phyloP scores from a whole-genome alignment of 176 grass and related monocot genomes.

The Tillandsia fasciculata region DNA sequence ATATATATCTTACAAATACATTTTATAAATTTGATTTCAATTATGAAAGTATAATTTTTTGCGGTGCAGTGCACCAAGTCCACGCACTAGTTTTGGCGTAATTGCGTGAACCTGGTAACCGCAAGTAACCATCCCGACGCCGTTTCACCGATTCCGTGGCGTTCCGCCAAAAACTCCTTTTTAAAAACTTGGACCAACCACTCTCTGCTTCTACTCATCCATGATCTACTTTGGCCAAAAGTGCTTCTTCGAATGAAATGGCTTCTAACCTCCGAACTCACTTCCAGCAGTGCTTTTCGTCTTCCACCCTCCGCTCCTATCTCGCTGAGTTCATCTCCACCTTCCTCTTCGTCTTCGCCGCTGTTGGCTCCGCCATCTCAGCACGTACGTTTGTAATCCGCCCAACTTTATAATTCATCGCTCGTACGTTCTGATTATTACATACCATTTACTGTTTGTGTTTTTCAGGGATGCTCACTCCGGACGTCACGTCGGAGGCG shows the following conservation, averaged over 20 bases:
- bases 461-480: slow-evolving; percentile 51
- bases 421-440: not conserved
- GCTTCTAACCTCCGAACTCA: slow-evolving; percentile 32
- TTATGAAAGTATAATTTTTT: too few relatives aligned
- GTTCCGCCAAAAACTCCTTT: not conserved
- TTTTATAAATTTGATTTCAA: too few relatives aligned
- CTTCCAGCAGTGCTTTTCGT: slow-evolving; percentile 40
- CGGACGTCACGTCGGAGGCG: slow-evolving; percentile 37
- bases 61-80: too few relatives aligned
- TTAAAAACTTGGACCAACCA: not conserved
- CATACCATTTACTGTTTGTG: not conserved
- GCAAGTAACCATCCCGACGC: slow-evolving; percentile 15
- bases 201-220: not conserved
- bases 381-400: slow-evolving; percentile 40
- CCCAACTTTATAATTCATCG: not conserved
- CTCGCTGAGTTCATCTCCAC: slow-evolving; percentile 87
- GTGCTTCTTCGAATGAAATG: slow-evolving; percentile 15
- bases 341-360: slow-evolving; percentile 75
- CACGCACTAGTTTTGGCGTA: too few relatives aligned
- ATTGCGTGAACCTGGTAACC: slow-evolving; percentile 9
- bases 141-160: slow-evolving; percentile 19
- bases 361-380: slow-evolving; percentile 57
- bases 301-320: slow-evolving; percentile 47
- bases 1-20: too few relatives aligned
- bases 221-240: too few relatives aligned